Evolutionary conservation across 2,329 filamentous ascomycete genomes (phyloP), one percentile per base, ranked within the genome.

Genomic region (Ophiostoma himal-ulmi): DNA sequence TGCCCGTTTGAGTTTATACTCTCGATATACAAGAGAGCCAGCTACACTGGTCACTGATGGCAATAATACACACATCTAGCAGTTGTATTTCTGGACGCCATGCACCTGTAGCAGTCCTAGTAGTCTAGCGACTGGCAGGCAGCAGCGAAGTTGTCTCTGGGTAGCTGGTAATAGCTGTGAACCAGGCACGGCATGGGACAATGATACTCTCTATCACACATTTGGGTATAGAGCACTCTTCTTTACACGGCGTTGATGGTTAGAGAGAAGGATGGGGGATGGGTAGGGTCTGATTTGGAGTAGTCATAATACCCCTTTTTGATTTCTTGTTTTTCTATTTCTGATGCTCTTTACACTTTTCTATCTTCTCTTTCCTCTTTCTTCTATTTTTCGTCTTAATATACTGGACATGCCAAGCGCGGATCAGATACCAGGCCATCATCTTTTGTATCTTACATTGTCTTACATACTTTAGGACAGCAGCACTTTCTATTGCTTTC

Each of bases 1-100:
- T 96, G 75, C 92, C 91, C 65, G 92, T 94, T 74, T 94, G 81
- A 86, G 72, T 22, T 13, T 1, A 57, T 57, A 13, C 26, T 10
- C 52, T 48, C n/a, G 44, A n/a, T n/a, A 48, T 44, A 30, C 41
- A n/a, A 48, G 13, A 57, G 52, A 13, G n/a, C 52, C 48, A 54
- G 48, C 48, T 54, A 57, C 20, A n/a, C 7, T 5, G 22, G 22
- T 17, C 52, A 54, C 20, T 26, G 22, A 8, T 57, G 10, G 22
- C n/a, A 22, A 44, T 13, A 4, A 20, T 48, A 17, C n/a, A 26
- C 52, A 26, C 11, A 6, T 10, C 52, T 11, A 26, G n/a, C n/a
- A 54, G 20, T 14, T 17, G 10, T 13, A 26, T 22, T 54, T 20
- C n/a, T 54, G 48, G 41, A 44, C 17, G 14, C 41, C 41, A 17